Evolutionary conservation across 2,329 filamentous ascomycete genomes (phyloP).

Genomic region (Clarireedia monteithiana): DNA sequence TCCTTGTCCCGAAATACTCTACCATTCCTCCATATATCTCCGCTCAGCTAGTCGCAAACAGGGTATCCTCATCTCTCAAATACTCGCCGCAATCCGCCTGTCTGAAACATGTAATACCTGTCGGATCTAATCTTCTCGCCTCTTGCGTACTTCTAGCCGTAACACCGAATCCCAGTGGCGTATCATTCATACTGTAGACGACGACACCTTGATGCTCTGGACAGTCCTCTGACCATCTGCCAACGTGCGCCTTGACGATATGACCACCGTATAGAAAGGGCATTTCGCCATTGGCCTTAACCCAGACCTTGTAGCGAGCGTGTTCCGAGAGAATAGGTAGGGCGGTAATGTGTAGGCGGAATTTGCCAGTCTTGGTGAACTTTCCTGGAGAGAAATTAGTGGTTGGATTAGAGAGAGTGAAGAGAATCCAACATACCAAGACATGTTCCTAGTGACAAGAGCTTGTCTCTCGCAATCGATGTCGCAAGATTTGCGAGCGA

Average conservation of each 20-base stretch:
- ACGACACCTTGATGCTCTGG: slow-evolving; percentile 90
- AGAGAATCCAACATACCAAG: slow-evolving; percentile 41
- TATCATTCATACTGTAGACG: slow-evolving; percentile 87
- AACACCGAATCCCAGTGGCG: slow-evolving; percentile 86
- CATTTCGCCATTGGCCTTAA: slow-evolving; percentile 95
- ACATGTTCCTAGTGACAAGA: slow-evolving; percentile 84
- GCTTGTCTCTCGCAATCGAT: slow-evolving; percentile 70
- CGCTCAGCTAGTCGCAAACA: slow-evolving; percentile 43
- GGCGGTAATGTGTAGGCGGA: slow-evolving; percentile 83
- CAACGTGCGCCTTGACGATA: slow-evolving; percentile 69
- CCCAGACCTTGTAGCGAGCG: slow-evolving; percentile 94
- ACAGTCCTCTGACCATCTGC: slow-evolving; percentile 82
- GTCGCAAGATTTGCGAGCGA: slow-evolving; percentile 88
- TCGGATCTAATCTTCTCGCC: slow-evolving; percentile 78
- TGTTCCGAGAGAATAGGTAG: slow-evolving; percentile 84
- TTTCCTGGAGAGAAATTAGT: slow-evolving; percentile 51
- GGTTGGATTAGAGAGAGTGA: neutral
- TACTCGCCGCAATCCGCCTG: slow-evolving; percentile 96
- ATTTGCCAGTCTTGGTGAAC: slow-evolving; percentile 95
- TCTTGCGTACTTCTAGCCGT: slow-evolving; percentile 84
- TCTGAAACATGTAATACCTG: slow-evolving; percentile 79
- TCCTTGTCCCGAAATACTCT: neutral
- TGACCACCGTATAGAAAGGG: slow-evolving; percentile 94
- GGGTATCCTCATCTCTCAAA: slow-evolving; percentile 69
- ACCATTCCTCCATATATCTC: neutral